Percentiles rank a stretch among this genome's conserved stretches.
phyloP scores from a whole-genome alignment of 805 yeast species.

The Kuraishia capsulata region DNA sequence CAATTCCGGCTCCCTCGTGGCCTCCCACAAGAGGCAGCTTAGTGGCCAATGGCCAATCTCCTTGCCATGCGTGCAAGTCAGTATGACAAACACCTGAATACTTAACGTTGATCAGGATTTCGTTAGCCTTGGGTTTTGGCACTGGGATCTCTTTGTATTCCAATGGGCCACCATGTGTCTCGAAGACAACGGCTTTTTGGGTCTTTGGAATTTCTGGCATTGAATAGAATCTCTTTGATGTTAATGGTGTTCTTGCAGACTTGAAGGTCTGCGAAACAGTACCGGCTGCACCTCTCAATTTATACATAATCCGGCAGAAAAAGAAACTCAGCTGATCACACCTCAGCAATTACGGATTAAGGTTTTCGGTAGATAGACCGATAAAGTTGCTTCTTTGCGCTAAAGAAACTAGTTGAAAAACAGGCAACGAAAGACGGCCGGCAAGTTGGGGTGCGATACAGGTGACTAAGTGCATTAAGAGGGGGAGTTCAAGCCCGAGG shows the following conservation, averaged over 20 bases:
- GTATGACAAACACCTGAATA: slow-evolving; percentile 74
- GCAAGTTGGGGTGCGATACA: no score
- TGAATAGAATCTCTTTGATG: slow-evolving; percentile 30
- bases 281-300: background rate
- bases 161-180: slow-evolving; percentile 54
- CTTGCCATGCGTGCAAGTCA: slow-evolving; percentile 68
- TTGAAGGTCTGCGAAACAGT: slow-evolving; percentile 29
- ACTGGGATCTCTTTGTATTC: slow-evolving; percentile 68
- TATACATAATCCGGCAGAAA: no score
- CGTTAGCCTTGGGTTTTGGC: slow-evolving; percentile 54
- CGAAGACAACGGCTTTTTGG: slow-evolving; percentile 67
- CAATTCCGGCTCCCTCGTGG: slow-evolving; percentile 69
- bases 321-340: no score
- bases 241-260: slow-evolving; percentile 61
- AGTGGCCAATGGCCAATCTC: slow-evolving; percentile 58
- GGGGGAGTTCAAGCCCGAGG: no score
- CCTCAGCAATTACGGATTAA: no score
- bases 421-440: no score
- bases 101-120: slow-evolving; percentile 55
- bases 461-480: no score
- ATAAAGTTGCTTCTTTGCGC: no score
- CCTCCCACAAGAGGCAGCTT: slow-evolving; percentile 61
- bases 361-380: no score
- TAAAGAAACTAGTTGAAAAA: no score
- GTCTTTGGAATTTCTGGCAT: slow-evolving; percentile 38